A percentile compares a stretch with the other conserved stretches of the same genome.
Conservation (phyloP, 495 filamentous ascomycete species). For the Xylaria venustula region DNA sequence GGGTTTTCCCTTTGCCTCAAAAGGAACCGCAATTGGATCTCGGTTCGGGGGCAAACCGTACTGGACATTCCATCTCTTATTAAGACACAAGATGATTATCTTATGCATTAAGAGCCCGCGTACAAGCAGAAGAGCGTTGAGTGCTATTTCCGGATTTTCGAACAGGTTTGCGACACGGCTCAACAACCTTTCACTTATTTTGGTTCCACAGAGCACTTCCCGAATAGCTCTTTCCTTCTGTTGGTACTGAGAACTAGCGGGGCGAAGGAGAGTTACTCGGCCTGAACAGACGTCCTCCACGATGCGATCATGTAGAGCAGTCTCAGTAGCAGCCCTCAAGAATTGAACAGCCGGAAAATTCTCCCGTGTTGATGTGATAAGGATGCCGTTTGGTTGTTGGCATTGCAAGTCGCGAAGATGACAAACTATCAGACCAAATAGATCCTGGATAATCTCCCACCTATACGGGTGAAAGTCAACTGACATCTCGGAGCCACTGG, state of each 20-base stretch:
- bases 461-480: constrained; percentile 52
- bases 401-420: constrained; percentile 30
- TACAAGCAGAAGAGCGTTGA: constrained; percentile 38
- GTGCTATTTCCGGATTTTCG: constrained; percentile 28
- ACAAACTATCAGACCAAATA: constrained; percentile 40
- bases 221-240: constrained; percentile 23
- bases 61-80: constrained; percentile 47
- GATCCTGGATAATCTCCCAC: constrained; percentile 42
- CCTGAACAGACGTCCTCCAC: constrained; percentile 31
- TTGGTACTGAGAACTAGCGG: constrained; percentile 12
- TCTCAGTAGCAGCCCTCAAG: constrained; percentile 36
- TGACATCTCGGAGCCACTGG: constrained; percentile 44
- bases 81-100: constrained; percentile 38
- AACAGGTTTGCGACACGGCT: constrained; percentile 26
- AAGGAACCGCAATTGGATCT: constrained; percentile 49
- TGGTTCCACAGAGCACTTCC: constrained; percentile 30
- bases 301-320: constrained; percentile 29
- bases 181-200: constrained; percentile 14
- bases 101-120: constrained; percentile 40
- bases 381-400: constrained; percentile 36
- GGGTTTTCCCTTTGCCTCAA: constrained; percentile 50
- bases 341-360: constrained; percentile 40
- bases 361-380: constrained; percentile 28
- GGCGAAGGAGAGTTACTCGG: constrained; percentile 25
- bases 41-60: constrained; percentile 42